Evolutionary conservation across 2,329 filamentous ascomycete species (phyloP), one percentile per base, ranked within the genome.

Genomic region (Cryphonectria parasitica): DNA sequence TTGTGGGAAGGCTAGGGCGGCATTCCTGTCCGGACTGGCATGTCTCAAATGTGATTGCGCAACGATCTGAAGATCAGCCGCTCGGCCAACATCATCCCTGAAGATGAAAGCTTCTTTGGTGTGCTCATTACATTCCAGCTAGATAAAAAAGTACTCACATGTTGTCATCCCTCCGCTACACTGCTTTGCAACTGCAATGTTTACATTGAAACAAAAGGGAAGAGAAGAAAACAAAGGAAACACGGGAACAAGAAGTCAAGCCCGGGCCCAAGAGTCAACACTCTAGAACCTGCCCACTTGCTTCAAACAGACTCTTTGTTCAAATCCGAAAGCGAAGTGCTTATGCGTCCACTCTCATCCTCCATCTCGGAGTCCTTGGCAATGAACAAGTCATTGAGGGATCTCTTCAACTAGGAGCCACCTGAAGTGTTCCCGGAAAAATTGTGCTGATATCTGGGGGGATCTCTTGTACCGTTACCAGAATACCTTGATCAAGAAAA

Each of bases 11-110:
- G 28, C 34, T 39, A 61, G 58, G 34, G 58, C 58, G 34, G 31
- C 58, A 61, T 61, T 61, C 58, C 58, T 61, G 58, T 61, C 34
- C 17, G 8, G 31, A n/a, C 28, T 39, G 34, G 58, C 19, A n/a
- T 61, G 58, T 61, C 58, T 61, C 58, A 61, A 61, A 39, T 34
- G n/a, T 36, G 31, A 39, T 39, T 61, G 58, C 58, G 13, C 54
- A 58, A 4, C 28, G 58, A 22, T 39, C n/a, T 58, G 54, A 31
- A 58, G 54, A 58, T 58, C 54, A 34, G 13, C 54, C 15, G 13
- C 54, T 34, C 54, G 19, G 22, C 45, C 10, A 39, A 49, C 22
- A 7, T n/a, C 54, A 58, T 34, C 15, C 25, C 54, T 31, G 17
- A 28, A 58, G 54, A 34, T 19, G 28, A 31, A 31, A 17, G 17